phyloP scores from a whole-genome alignment of 1,284 basidiomycete species.

The Athelia sp. region DNA sequence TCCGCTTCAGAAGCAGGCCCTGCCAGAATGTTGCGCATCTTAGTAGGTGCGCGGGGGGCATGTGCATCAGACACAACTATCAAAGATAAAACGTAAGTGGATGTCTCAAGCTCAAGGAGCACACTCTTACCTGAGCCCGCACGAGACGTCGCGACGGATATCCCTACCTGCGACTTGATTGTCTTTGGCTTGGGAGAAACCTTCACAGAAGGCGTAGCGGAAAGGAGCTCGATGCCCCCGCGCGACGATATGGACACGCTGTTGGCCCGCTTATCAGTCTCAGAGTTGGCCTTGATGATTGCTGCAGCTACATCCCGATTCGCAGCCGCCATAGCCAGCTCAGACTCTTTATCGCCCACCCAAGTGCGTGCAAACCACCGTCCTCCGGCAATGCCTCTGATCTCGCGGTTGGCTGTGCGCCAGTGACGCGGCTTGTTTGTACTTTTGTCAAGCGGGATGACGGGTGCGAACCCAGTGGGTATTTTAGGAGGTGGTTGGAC shows the following conservation, averaged over 20 bases:
- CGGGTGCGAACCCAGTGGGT: conserved; percentile 62
- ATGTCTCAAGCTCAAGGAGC: too few relatives aligned
- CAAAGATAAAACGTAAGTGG: too few relatives aligned
- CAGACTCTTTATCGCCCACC: conserved; percentile 77
- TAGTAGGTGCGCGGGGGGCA: conserved; percentile 41
- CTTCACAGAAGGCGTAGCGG: conserved; percentile 31
- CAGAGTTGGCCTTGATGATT: background rate
- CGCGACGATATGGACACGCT: background rate
- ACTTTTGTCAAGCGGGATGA: conserved; percentile 58
- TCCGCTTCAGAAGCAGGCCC: conserved; percentile 43
- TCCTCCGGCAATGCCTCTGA: conserved; percentile 73
- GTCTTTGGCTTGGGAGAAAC: conserved; percentile 34
- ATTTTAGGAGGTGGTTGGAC: conserved; percentile 74
- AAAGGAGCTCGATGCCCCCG: conserved; percentile 16
- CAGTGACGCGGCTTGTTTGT: conserved; percentile 59
- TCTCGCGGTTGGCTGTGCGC: conserved; percentile 67
- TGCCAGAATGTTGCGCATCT: conserved; percentile 50
- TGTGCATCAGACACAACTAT: conserved; percentile 37
- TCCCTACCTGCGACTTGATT: conserved; percentile 27
- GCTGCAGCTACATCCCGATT: conserved; percentile 13
- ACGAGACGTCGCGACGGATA: conserved; percentile 49
- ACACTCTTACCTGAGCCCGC: too few relatives aligned
- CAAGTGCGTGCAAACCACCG: conserved; percentile 71
- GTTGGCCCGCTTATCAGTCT: background rate
- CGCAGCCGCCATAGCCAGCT: conserved; percentile 35